Conservation (phyloP, 1,284 basidiomycete genomes). For the Dichomitus squalens region DNA sequence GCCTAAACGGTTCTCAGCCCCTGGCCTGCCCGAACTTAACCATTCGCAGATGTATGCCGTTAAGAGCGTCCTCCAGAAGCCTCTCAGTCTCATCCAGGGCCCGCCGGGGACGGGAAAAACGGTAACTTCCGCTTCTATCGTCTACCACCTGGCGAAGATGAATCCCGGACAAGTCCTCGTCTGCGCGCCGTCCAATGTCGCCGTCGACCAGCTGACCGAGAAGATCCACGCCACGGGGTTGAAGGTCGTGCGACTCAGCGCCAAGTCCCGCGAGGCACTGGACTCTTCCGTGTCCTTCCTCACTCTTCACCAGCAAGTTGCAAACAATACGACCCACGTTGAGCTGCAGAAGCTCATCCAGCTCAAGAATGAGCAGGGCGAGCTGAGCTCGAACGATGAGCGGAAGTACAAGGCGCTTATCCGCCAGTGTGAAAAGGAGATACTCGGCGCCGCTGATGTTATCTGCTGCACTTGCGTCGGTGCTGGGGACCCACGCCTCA, state of each 20-base stretch:
- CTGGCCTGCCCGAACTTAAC: conserved; percentile 96
- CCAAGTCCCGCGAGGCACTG: conserved; percentile 96
- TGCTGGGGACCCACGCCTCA: conserved; percentile 92
- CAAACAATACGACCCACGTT: conserved; percentile 92
- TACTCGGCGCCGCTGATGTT: conserved; percentile 92
- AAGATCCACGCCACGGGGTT: conserved; percentile 97
- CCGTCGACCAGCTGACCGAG: conserved; percentile 98
- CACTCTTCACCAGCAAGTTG: conserved; percentile 96
- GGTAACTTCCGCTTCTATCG: conserved; percentile 98
- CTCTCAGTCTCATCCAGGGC: conserved; percentile 97
- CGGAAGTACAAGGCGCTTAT: conserved; percentile 97
- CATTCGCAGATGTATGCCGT: conserved; percentile 99
- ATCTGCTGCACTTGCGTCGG: conserved; percentile 99
- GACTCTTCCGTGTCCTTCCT: conserved; percentile 93
- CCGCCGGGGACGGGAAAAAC: conserved; percentile 99
- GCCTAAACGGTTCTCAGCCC: conserved; percentile 97
- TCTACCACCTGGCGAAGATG: conserved; percentile 99
- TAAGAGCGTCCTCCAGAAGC: conserved; percentile 97
- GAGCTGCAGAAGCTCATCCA: conserved; percentile 98
- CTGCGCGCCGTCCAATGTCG: conserved; percentile 98
- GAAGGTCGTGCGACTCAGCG: conserved; percentile 96
- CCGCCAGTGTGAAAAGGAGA: conserved; percentile 96
- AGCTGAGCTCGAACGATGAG: conserved; percentile 95
- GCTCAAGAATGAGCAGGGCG: conserved; percentile 97
- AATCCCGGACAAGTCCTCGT: conserved; percentile 99